Evolutionary conservation across 78 protist genomes (phyloP).

Genomic region (Monocercomonoides exilis): DNA sequence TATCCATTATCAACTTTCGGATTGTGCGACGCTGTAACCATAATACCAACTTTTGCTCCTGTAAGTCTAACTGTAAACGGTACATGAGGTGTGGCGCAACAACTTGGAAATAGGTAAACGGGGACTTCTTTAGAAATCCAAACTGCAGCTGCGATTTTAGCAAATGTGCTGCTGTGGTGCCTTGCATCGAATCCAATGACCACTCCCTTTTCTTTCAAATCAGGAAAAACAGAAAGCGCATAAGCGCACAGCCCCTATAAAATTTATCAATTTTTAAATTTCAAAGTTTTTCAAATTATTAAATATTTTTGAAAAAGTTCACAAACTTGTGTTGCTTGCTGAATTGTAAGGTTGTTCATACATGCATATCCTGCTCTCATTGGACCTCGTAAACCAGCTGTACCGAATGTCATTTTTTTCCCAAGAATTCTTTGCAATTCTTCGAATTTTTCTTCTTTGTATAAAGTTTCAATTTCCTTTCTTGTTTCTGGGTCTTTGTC

Average conservation of each 20-base stretch:
- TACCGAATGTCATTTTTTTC: constrained; percentile 29
- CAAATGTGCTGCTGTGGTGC: constrained; percentile 59
- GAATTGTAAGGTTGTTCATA: constrained; percentile 83
- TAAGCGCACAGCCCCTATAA: constrained; percentile 15
- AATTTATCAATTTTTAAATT: too few relatives aligned
- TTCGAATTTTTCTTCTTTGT: not conserved
- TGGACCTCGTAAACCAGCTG: constrained; percentile 64
- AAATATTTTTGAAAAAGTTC: not conserved
- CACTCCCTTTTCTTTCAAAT: constrained; percentile 16
- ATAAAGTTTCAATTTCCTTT: not conserved
- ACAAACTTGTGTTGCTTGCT: constrained; percentile 49
- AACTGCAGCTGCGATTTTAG: constrained; percentile 62
- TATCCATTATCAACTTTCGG: constrained; percentile 85
- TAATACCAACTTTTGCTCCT: constrained; percentile 26
- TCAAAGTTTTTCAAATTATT: constrained; percentile 13
- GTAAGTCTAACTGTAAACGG: constrained; percentile 11
- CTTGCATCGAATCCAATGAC: constrained; percentile 79
- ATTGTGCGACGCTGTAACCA: constrained; percentile 49
- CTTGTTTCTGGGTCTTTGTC: not conserved
- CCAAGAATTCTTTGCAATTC: constrained; percentile 1
- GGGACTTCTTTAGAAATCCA: constrained; percentile 41
- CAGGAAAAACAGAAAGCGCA: not conserved
- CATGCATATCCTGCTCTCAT: constrained; percentile 80
- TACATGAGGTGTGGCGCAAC: constrained; percentile 71
- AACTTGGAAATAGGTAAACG: constrained; percentile 41